Percentiles rank a stretch among this genome's conserved stretches.
phyloP scores from a whole-genome alignment of 139 green algal species.

The Haematococcus sp. region DNA sequence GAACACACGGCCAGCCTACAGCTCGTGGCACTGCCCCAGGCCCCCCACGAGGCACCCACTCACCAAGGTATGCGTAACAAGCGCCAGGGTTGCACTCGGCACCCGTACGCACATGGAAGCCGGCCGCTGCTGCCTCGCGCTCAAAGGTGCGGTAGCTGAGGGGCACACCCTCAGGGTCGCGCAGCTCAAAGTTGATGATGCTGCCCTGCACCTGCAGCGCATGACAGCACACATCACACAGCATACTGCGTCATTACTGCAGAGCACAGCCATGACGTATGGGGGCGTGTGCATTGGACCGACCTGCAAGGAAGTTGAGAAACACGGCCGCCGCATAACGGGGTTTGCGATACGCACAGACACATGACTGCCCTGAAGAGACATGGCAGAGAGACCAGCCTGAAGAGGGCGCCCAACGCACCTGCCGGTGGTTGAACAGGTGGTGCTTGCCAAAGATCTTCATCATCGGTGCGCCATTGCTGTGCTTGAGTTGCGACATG shows the following conservation, averaged over 20 bases:
- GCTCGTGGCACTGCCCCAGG: too few relatives aligned
- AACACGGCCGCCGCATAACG: too few relatives aligned
- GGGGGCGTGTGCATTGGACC: too few relatives aligned
- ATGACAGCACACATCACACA: too few relatives aligned
- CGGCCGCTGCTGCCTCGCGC: conserved; percentile 40
- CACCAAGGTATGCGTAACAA: conserved; percentile 62
- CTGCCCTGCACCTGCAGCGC: conserved; percentile 53
- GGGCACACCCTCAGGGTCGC: conserved; percentile 39
- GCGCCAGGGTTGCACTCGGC: conserved; percentile 73
- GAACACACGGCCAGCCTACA: too few relatives aligned
- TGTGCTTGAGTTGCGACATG: conserved; percentile 53
- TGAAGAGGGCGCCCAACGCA: conserved; percentile 14
- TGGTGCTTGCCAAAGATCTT: conserved; percentile 68
- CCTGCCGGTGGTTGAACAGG: conserved; percentile 20
- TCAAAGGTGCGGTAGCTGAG: conserved; percentile 24
- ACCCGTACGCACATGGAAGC: conserved; percentile 70
- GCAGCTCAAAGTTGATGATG: conserved; percentile 75
- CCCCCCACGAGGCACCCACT: too few relatives aligned
- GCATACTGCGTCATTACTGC: too few relatives aligned
- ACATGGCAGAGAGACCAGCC: too few relatives aligned
- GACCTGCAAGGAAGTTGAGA: too few relatives aligned
- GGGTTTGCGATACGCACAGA: too few relatives aligned
- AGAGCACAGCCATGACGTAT: too few relatives aligned
- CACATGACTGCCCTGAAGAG: too few relatives aligned
- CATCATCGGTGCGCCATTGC: conserved; percentile 64